phyloP scores from a whole-genome alignment of 2,329 filamentous ascomycete species.

The Alternaria sp. region DNA sequence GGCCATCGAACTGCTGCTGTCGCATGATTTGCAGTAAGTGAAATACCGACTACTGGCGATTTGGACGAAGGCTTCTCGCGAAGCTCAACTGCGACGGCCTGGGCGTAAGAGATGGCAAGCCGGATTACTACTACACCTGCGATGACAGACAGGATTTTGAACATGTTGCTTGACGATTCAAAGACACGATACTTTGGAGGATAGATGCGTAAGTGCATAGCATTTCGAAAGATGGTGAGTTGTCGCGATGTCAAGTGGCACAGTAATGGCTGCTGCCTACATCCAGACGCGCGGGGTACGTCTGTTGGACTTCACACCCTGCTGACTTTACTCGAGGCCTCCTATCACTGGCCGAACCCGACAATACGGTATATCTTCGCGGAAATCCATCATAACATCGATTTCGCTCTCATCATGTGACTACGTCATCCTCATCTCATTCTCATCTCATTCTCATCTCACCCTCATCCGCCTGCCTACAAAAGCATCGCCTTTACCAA shows the following conservation, averaged over 20 bases:
- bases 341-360: too few species aligned
- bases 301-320: not conserved
- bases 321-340: not conserved
- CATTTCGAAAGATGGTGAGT: not conserved
- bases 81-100: not conserved
- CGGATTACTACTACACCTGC: not conserved
- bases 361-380: rapidly evolving
- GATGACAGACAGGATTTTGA: not conserved
- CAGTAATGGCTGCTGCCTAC: not conserved
- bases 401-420: not conserved
- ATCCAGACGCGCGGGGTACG: not conserved
- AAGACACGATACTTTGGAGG: not conserved
- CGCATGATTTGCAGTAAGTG: not conserved
- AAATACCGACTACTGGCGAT: not conserved
- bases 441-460: not conserved
- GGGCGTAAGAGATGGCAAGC: not conserved
- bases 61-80: not conserved
- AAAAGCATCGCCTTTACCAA: not conserved
- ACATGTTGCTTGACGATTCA: not conserved
- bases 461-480: not conserved
- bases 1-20: not conserved
- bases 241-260: not conserved
- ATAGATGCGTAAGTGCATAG: not conserved
- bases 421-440: not conserved
- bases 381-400: not conserved